phyloP scores from a whole-genome alignment of 495 filamentous ascomycete species.

The Neurospora sp. region DNA sequence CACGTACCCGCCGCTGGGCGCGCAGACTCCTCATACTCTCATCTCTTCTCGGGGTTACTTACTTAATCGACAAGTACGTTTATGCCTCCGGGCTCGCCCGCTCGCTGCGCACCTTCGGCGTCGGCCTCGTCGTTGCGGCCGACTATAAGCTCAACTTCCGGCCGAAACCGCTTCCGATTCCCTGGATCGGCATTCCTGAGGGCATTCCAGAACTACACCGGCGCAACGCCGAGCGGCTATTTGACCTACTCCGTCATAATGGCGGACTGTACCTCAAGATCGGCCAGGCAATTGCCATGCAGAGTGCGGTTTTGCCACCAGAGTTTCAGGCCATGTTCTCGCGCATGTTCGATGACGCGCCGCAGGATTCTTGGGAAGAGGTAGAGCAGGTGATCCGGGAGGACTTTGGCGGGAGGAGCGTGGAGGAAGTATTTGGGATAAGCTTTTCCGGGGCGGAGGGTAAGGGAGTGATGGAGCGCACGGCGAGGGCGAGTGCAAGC shows the following conservation, averaged over 20 bases:
- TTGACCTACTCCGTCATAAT: constrained; percentile 68
- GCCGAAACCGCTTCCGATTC: constrained; percentile 54
- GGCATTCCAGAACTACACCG: constrained; percentile 65
- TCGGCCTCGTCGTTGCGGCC: constrained; percentile 69
- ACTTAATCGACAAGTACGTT: constrained; percentile 57
- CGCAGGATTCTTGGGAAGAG: constrained; percentile 86
- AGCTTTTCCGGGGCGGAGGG: constrained; percentile 57
- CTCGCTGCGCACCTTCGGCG: constrained; percentile 69
- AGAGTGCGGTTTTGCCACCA: constrained; percentile 82
- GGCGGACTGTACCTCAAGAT: constrained; percentile 96
- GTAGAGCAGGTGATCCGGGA: constrained; percentile 78
- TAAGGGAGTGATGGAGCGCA: constrained; percentile 78
- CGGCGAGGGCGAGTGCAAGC: constrained; percentile 76
- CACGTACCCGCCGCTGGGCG: constrained; percentile 60
- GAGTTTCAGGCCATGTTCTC: constrained; percentile 94
- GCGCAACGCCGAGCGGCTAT: constrained; percentile 73
- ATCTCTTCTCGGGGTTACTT: constrained; percentile 46
- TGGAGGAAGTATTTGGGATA: constrained; percentile 83
- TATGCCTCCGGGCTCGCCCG: constrained; percentile 72
- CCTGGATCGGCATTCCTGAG: constrained; percentile 40
- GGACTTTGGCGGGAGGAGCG: constrained; percentile 70
- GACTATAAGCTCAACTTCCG: constrained; percentile 98
- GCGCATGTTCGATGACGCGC: constrained; percentile 95
- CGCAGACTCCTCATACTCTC: constrained; percentile 61
- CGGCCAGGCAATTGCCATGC: constrained; percentile 97